Conservation (phyloP, 768 basidiomycete species). For the Tylopilus vinaceipallidus region DNA sequence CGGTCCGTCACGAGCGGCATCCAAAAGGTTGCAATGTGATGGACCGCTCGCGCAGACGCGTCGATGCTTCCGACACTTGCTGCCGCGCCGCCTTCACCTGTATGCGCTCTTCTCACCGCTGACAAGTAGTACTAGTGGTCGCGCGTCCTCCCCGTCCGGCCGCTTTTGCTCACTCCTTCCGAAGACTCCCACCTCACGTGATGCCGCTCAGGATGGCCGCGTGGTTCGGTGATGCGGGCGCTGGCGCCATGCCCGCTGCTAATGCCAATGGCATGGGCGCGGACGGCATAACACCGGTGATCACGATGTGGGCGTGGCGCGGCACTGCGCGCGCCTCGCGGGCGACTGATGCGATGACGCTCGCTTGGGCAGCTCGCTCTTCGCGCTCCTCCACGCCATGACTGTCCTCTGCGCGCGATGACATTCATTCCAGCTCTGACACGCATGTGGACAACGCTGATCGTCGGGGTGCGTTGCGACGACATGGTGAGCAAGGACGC, state of each 20-base stretch:
- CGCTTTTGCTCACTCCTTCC: conserved; percentile 48
- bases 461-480: conserved; percentile 19
- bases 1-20: too few relatives aligned
- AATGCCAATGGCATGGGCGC: conserved; percentile 71
- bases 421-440: too few relatives aligned
- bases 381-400: too few relatives aligned
- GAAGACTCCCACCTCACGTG: conserved; percentile 63
- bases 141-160: conserved; percentile 60
- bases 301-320: too few relatives aligned
- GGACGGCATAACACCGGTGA: conserved; percentile 76
- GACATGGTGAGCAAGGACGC: conserved; percentile 34
- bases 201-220: conserved; percentile 78
- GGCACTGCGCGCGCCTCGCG: too few relatives aligned
- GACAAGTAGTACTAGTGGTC: conserved; percentile 59
- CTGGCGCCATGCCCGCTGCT: conserved; percentile 63
- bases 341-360: conserved; percentile 70
- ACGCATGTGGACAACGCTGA: conserved; percentile 4
- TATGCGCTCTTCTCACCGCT: conserved; percentile 68
- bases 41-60: conserved; percentile 62
- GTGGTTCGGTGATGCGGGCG: conserved; percentile 69
- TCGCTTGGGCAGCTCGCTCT: too few relatives aligned
- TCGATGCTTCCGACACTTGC: conserved; percentile 59
- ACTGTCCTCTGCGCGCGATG: too few relatives aligned
- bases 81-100: conserved; percentile 67
- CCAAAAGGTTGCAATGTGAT: too few relatives aligned